Evolutionary conservation across 106 monocot genomes (phyloP).

Genomic region (Acanthochlamys bracteata): DNA sequence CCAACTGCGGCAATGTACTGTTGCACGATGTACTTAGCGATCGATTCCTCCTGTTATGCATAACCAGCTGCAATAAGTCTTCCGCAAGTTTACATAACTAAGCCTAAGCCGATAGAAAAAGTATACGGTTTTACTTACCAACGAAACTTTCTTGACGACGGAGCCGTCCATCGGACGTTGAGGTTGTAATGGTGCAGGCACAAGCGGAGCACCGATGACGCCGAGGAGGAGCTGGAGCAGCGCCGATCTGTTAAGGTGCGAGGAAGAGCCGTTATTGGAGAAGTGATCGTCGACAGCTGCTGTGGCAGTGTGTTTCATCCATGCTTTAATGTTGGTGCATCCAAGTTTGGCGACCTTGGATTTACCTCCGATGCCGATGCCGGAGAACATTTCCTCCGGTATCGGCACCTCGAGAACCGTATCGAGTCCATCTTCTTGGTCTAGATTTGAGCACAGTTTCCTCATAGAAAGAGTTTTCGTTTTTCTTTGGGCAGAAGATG

Average conservation of each 20-base stretch:
- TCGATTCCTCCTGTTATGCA: slow-evolving; percentile 41
- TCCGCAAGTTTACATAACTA: no score
- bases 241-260: slow-evolving; percentile 9
- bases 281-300: slow-evolving; percentile 5
- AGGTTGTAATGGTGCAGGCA: slow-evolving; percentile 40
- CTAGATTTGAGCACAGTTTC: slow-evolving; percentile 24
- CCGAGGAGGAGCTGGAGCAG: slow-evolving; percentile 93
- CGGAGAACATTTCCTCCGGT: slow-evolving; percentile 26
- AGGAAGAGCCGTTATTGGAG: slow-evolving; percentile 5
- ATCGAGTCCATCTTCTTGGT: slow-evolving; percentile 26
- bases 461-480: slow-evolving; percentile 10
- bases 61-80: background rate
- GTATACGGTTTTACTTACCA: slow-evolving; percentile 27
- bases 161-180: slow-evolving; percentile 6
- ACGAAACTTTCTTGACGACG: slow-evolving; percentile 41
- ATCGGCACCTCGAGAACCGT: slow-evolving; percentile 39
- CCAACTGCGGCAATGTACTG: slow-evolving; percentile 81
- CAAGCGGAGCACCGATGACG: slow-evolving; percentile 71
- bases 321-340: slow-evolving; percentile 30
- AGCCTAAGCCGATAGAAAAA: no score
- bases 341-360: slow-evolving; percentile 4
- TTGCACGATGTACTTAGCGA: slow-evolving; percentile 82
- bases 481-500: background rate
- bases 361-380: background rate
- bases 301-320: slow-evolving; percentile 15